phyloP scores from a whole-genome alignment of 768 basidiomycete genomes.

The Auricularia sp. region DNA sequence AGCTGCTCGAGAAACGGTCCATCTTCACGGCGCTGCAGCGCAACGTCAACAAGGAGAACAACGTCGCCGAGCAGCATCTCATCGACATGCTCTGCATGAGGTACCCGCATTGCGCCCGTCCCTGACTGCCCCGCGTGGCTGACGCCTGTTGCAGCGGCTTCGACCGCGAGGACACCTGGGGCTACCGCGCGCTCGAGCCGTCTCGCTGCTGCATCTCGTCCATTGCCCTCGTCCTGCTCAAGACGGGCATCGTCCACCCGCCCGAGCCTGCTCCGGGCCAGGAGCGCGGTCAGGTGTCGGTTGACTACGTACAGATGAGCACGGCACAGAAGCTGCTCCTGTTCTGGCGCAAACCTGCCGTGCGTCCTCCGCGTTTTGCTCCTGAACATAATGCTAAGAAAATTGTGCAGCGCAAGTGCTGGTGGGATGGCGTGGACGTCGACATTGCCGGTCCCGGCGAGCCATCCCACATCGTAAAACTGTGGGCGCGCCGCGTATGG shows the following conservation, averaged over 20 bases:
- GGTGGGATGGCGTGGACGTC: slow-evolving; percentile 98
- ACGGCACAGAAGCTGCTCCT: slow-evolving; percentile 94
- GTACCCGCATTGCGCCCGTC: slow-evolving; percentile 19
- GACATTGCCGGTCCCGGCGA: slow-evolving; percentile 57
- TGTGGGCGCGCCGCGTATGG: slow-evolving; percentile 98
- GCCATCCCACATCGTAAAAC: slow-evolving; percentile 53
- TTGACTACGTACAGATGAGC: slow-evolving; percentile 89
- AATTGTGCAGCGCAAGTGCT: slow-evolving; percentile 77
- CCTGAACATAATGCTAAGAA: background rate
- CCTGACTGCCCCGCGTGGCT: background rate
- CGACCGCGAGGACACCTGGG: slow-evolving; percentile 96
- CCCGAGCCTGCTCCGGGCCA: slow-evolving; percentile 36
- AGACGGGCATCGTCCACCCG: slow-evolving; percentile 87
- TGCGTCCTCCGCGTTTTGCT: slow-evolving; percentile 33
- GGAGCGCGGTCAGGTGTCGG: slow-evolving; percentile 55
- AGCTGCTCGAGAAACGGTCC: slow-evolving; percentile 78
- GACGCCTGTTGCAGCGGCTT: slow-evolving; percentile 61
- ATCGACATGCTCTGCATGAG: slow-evolving; percentile 99
- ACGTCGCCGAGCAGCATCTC: slow-evolving; percentile 95
- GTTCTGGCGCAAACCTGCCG: slow-evolving; percentile 99
- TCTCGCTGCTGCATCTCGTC: slow-evolving; percentile 96
- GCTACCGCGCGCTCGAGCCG: slow-evolving; percentile 91
- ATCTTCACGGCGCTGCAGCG: slow-evolving; percentile 97
- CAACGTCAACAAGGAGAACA: slow-evolving; percentile 99
- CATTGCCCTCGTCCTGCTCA: slow-evolving; percentile 92